Evolutionary conservation across 441 rosid species (phyloP).

Genomic region (Arabidopsis hybrid): DNA sequence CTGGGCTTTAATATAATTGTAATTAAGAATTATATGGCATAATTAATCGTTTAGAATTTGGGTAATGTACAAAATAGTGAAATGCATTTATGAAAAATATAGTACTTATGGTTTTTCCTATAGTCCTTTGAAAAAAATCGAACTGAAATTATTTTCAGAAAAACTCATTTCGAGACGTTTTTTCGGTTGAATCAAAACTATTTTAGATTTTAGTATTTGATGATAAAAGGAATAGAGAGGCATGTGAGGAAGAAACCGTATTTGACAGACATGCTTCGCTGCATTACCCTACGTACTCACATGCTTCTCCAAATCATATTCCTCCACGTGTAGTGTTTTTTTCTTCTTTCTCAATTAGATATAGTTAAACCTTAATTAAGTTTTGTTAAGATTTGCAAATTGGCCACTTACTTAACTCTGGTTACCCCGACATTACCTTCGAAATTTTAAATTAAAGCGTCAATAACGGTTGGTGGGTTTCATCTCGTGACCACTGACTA

Average conservation of each 20-base stretch:
- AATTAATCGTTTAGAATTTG: conserved; percentile 12
- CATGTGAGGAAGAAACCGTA: conserved; percentile 32
- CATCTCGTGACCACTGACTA: conserved; percentile 39
- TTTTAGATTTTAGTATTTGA: not conserved
- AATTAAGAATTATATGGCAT: conserved; percentile 11
- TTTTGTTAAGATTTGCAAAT: conserved; percentile 18
- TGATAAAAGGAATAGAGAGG: not conserved
- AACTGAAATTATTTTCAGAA: too few relatives aligned
- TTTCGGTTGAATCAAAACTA: not conserved
- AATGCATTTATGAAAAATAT: conserved; percentile 24
- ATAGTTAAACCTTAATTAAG: not conserved
- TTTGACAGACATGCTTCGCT: conserved; percentile 46
- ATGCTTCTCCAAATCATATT: conserved; percentile 34
- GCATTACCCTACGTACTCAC: conserved; percentile 33
- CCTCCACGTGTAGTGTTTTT: conserved; percentile 15
- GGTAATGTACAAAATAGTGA: conserved; percentile 37
- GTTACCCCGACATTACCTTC: conserved; percentile 34
- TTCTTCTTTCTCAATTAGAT: not conserved
- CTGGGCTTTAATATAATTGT: conserved; percentile 33
- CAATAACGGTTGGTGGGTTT: conserved; percentile 38
- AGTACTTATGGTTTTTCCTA: not conserved
- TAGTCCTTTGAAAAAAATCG: not conserved
- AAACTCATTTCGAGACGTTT: not conserved
- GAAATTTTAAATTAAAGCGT: conserved; percentile 41
- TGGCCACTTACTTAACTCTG: conserved; percentile 27